Evolutionary conservation across 2,329 filamentous ascomycete genomes (phyloP), one percentile per base, ranked within the genome.

Genomic region (Monosporascus cannonballus): DNA sequence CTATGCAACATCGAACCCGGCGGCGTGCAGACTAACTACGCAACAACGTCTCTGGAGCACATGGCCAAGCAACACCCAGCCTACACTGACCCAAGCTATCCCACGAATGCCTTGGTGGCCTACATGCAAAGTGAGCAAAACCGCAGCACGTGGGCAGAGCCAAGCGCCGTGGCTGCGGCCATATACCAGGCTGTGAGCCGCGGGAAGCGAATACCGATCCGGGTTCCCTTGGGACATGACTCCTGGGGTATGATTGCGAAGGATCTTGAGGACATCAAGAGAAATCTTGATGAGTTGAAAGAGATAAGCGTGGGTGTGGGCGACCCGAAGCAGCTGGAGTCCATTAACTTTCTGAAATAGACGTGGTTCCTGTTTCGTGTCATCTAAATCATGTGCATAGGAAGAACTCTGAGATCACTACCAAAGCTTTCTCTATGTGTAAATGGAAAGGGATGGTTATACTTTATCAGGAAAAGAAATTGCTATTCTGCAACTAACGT

Each of bases 1-100:
- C 68, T 76, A 41, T 69, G 66, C 49, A 67, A 71, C 38, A 60
- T 75, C 27, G 74, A 77, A 57, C 76, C 75, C 0, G 70, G 69
- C 18, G 70, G 66, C 3, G 65, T 69, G n/a, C 63, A 67, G 48
- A 72, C 71, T 2, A 69, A 69, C 48, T 73, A 64, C 48, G 62
- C 62, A 17, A 62, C 61, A 9, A 56, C 59, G 14, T 64, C 60
- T 24, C 67, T 54, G 61, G 64, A 55, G 54, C 27, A 34, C 4
- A 63, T 71, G 44, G 64, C 66, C 44, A 71, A 67, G 5, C 63
- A 63, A 17, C 76, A 74, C 48, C 70, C 69, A 3, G 70, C 71
- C 3, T 74, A 76, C 46, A 64, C 62, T 15, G 64, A 69, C 50
- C 64, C 67, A 15, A 59, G 49, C 49, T 57, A 54, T 20, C 58